Base-by-base conservation (phyloP, 2,329 filamentous ascomycete species). In the Rutstroemia sp. region DNA sequence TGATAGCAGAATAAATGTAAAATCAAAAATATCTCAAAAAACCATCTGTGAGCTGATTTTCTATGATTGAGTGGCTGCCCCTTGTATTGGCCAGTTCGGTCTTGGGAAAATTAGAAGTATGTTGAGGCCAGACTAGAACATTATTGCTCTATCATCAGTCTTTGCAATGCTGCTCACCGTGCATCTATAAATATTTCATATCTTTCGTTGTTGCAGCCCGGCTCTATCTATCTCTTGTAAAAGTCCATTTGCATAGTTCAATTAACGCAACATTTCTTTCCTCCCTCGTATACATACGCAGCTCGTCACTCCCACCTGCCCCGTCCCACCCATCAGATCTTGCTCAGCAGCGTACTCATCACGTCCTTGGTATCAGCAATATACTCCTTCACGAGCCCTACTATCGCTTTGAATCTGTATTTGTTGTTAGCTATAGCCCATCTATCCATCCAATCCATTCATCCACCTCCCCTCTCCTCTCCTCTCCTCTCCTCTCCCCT, bases 351-450 rank as follows among this genome's bases (percentile, higher is more conserved):
- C 2, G 78, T 79, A 65, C 81, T 77, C 67, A 96, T 72, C 5
- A 80, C 81, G 49, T 76, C 78, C 74, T 82, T 90, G 0, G 92
- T 96, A 63, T 83, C 83, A 48, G 77, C 75, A 65, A 80, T 80
- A 7, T 80, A 85, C 64, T 90, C 88, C 78, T 92, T 96, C 56
- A 97, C 88, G 56, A 96, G 67, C 54, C 77, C 78, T 60, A 88
- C 85, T 48, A 96, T 77, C 23, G 77, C 77, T 73, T 81, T 87
- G 70, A 96, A 57, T 8, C 55, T 57, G 4, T 7, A 16, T 12
- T 16, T 19, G n/a, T 34, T 9, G 30, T 34, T 34, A 34, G 30
- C 30, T 12, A 30, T 30, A 30, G 9, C 7, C 27, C 7, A 30
- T 30, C 27, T 10, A 8, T 30, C 27, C 4, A 30, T 10, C 27